Percentiles rank a stretch among this genome's conserved stretches.
These are phyloP conservation scores for Fusarium solani-melongenae DNA, from an alignment of 2,329 filamentous ascomycete species.

Conservation along the genomic window DNA sequence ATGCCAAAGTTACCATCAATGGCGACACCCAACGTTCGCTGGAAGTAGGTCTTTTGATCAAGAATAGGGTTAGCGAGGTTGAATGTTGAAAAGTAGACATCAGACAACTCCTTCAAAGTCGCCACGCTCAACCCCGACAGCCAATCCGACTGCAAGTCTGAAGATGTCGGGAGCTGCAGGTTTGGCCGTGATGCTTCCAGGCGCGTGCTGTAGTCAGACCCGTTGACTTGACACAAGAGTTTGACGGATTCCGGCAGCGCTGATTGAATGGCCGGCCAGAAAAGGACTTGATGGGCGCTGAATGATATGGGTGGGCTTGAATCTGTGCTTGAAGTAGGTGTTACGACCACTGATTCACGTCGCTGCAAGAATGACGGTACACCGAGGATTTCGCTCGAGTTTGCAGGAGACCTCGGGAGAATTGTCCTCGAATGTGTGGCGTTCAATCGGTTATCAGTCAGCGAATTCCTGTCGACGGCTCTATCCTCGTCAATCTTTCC, in stretches of 20 bases:
- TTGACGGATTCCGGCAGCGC: slow-evolving; percentile 18
- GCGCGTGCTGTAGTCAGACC: slow-evolving; percentile 5
- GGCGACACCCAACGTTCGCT: slow-evolving; percentile 20
- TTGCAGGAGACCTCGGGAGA: slow-evolving; percentile 19
- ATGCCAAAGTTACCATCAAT: slow-evolving; percentile 29
- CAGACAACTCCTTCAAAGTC: slow-evolving; percentile 25
- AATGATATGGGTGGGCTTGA: slow-evolving; percentile 20
- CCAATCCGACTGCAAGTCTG: slow-evolving; percentile 10
- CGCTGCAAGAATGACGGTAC: slow-evolving; percentile 15
- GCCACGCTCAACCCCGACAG: background rate
- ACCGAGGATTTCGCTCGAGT: slow-evolving; percentile 28
- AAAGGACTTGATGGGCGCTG: slow-evolving; percentile 18
- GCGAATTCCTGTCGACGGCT: background rate
- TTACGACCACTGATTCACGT: slow-evolving; percentile 7
- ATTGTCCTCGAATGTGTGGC: background rate
- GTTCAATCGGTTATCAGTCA: background rate
- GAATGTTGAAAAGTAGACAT: slow-evolving; percentile 27
- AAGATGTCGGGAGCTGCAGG: slow-evolving; percentile 6
- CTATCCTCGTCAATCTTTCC: slow-evolving; percentile 30
- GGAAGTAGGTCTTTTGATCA: slow-evolving; percentile 34
- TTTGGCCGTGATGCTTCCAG: slow-evolving; percentile 14
- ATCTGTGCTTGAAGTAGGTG: slow-evolving; percentile 1
- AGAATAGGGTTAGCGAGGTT: slow-evolving; percentile 22
- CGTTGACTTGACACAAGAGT: slow-evolving; percentile 27
- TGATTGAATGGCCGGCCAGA: slow-evolving; percentile 23